Conservation (phyloP, 768 basidiomycete species). For the Podaxis rugospora region DNA sequence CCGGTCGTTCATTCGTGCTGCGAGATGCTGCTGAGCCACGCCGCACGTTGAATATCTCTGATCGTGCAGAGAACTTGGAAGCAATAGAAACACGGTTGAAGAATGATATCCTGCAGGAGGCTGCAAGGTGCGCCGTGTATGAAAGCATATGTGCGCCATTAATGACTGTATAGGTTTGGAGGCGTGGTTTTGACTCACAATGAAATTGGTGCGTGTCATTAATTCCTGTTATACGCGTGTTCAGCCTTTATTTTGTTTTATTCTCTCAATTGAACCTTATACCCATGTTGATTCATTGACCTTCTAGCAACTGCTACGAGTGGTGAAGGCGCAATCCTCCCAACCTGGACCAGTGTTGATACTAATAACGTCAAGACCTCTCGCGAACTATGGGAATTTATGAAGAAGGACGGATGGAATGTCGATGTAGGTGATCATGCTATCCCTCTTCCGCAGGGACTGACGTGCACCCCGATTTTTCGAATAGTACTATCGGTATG, state of each 20-base stretch:
- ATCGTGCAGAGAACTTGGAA: slow-evolving; percentile 93
- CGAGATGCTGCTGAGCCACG: slow-evolving; percentile 84
- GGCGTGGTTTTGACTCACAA: slow-evolving; percentile 92
- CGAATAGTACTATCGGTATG: slow-evolving; percentile 69
- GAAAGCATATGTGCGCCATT: not conserved
- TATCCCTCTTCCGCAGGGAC: not conserved
- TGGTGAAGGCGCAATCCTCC: slow-evolving; percentile 78
- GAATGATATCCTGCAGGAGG: slow-evolving; percentile 87
- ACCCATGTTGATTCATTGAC: not conserved
- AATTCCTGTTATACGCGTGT: not conserved
- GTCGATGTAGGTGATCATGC: slow-evolving; percentile 61
- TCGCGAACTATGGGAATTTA: slow-evolving; percentile 77
- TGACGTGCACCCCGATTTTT: slow-evolving; percentile 10
- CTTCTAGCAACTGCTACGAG: slow-evolving; percentile 22
- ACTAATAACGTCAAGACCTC: slow-evolving; percentile 79
- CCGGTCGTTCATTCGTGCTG: slow-evolving; percentile 89
- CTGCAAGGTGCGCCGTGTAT: slow-evolving; percentile 45
- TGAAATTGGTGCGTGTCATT: slow-evolving; percentile 61
- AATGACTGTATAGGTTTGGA: slow-evolving; percentile 55
- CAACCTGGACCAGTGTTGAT: slow-evolving; percentile 94
- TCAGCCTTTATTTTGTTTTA: not conserved
- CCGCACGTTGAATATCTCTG: slow-evolving; percentile 73
- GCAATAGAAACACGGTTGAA: slow-evolving; percentile 88
- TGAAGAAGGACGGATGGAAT: slow-evolving; percentile 83
- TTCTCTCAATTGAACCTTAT: too few species aligned